Percentiles rank a stretch among this genome's conserved stretches.
Conservation (phyloP, 192 early-diverging fungal genomes). For the Backusella psychrophila region DNA sequence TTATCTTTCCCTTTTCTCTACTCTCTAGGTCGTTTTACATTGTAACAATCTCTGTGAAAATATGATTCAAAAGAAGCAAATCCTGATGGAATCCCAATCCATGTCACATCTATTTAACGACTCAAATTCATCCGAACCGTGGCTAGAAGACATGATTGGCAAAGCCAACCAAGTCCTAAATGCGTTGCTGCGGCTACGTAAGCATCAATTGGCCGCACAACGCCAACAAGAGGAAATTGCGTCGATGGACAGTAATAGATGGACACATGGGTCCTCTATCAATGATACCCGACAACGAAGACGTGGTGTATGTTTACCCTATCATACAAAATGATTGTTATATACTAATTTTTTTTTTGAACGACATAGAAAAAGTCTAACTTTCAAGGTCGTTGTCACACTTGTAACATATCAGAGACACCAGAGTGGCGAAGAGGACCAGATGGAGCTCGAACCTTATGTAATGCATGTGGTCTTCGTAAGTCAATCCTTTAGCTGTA, state of each 20-base stretch:
- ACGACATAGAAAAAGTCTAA: constrained; percentile 50
- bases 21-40: constrained; percentile 15
- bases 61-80: constrained; percentile 18
- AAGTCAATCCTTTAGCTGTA: constrained; percentile 34
- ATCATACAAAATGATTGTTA: background rate
- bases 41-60: constrained; percentile 22
- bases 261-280: background rate
- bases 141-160: constrained; percentile 29
- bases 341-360: constrained; percentile 4
- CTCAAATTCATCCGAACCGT: constrained; percentile 12
- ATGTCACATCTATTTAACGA: background rate
- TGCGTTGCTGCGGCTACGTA: constrained; percentile 10
- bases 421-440: constrained; percentile 51
- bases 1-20: background rate
- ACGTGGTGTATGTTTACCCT: constrained; percentile 1
- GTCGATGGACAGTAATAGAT: background rate
- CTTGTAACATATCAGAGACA: constrained; percentile 71
- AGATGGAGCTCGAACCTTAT: constrained; percentile 53
- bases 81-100: background rate
- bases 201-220: constrained; percentile 23
- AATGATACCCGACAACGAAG: constrained; percentile 16
- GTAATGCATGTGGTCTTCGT: constrained; percentile 39
- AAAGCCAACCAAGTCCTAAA: constrained; percentile 23
- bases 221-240: background rate
- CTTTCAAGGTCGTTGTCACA: constrained; percentile 67